A percentile compares a stretch with the other conserved stretches of the same genome.
These are phyloP conservation scores for Solanum aculeatissimum DNA, from an alignment of 305 asterid species.

Conservation along the genomic window DNA sequence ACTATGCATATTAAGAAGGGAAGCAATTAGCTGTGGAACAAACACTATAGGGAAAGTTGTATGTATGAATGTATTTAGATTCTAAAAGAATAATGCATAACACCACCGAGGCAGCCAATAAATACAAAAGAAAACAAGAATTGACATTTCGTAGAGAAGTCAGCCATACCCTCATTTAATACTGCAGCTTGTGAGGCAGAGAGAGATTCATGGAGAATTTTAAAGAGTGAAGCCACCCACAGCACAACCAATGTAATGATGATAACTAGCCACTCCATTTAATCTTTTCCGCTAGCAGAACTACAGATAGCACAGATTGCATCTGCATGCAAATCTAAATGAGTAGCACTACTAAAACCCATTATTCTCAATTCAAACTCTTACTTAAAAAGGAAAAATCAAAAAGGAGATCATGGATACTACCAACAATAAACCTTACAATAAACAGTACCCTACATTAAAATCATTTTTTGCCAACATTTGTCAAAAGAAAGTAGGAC, in stretches of 20 bases:
- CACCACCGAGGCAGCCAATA: neutral
- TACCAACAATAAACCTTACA: neutral
- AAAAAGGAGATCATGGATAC: neutral
- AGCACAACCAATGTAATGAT: constrained; percentile 7
- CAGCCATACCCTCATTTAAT: constrained; percentile 23
- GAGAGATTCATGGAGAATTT: constrained; percentile 25
- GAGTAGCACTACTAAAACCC: neutral
- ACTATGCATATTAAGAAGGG: neutral
- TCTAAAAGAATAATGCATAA: neutral
- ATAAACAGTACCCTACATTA: neutral
- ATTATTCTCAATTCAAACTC: neutral
- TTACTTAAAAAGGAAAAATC: neutral
- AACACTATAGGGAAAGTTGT: neutral
- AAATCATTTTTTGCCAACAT: neutral
- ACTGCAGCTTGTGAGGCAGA: constrained; percentile 24
- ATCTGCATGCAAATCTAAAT: neutral
- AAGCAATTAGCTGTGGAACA: neutral
- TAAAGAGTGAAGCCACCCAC: constrained; percentile 52
- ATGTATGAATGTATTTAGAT: neutral
- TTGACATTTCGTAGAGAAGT: neutral
- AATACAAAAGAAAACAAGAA: neutral
- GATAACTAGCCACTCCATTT: neutral
- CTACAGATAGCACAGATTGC: neutral
- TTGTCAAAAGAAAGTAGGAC: neutral
- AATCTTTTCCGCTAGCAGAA: neutral